Percentiles rank a stretch among this genome's conserved stretches.
Conservation (phyloP, 139 green algal species). For the Eudorina sp. region DNA sequence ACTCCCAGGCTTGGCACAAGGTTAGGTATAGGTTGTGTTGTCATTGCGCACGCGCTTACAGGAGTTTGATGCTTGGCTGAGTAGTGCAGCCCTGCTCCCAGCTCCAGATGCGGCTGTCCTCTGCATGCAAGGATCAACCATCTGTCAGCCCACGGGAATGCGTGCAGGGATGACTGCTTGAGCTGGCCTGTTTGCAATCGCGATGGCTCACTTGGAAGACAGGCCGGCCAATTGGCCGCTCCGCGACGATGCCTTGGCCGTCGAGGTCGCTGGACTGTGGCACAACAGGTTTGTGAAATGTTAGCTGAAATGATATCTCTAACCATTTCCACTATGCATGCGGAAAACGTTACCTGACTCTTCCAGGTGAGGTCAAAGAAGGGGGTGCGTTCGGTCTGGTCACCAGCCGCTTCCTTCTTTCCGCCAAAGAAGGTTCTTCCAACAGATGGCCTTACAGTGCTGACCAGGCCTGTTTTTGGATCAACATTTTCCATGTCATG, state of each 20-base stretch:
- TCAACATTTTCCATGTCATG: conserved; percentile 25
- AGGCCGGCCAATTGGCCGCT: background rate
- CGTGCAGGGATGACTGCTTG: too few species aligned
- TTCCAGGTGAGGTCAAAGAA: conserved; percentile 6
- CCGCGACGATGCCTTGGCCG: background rate
- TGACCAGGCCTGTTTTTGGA: background rate
- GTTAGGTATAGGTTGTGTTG: background rate
- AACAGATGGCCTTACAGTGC: background rate
- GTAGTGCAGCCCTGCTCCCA: background rate
- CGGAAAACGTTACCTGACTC: background rate
- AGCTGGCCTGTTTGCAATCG: background rate
- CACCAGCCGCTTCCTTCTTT: background rate
- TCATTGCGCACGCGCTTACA: background rate
- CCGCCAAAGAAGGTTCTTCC: background rate
- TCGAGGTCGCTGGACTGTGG: background rate
- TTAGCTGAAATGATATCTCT: background rate
- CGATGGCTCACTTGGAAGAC: background rate
- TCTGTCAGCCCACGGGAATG: too few species aligned
- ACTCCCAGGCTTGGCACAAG: background rate
- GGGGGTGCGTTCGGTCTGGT: background rate
- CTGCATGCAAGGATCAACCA: background rate
- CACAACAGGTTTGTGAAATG: too few species aligned
- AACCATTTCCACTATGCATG: background rate
- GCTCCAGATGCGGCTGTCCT: background rate
- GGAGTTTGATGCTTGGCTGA: background rate